Percentiles rank a stretch among this genome's conserved stretches.
These are phyloP conservation scores for Melampsora americana DNA, from an alignment of 1,284 basidiomycete genomes.

Conservation along the genomic window DNA sequence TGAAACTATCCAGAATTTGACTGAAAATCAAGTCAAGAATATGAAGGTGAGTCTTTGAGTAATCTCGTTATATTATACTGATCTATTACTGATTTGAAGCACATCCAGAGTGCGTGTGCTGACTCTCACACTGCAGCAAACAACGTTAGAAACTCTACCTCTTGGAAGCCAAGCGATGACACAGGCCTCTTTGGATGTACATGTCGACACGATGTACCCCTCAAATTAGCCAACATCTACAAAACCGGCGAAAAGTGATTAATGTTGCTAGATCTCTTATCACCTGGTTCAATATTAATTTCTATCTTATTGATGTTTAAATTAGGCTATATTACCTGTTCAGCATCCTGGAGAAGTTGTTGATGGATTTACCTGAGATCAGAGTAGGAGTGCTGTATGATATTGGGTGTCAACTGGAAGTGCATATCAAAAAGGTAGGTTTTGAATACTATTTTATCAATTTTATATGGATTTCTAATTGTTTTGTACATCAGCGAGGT, in stretches of 20 bases:
- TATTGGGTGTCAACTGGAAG: too few species aligned
- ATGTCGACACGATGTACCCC: too few species aligned
- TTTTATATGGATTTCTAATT: not conserved
- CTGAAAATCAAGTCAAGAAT: not conserved
- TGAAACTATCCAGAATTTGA: not conserved
- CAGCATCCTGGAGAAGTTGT: too few species aligned
- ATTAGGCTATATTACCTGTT: too few species aligned
- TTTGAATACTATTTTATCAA: not conserved
- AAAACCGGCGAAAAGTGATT: slow-evolving; percentile 11
- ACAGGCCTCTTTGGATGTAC: too few species aligned
- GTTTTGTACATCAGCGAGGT: slow-evolving; percentile 1
- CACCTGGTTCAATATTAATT: not conserved
- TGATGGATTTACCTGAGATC: too few species aligned
- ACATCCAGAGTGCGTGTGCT: not conserved
- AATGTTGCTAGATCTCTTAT: not conserved
- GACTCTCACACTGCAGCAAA: slow-evolving; percentile 14
- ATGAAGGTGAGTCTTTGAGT: not conserved
- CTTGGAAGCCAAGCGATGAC: too few species aligned
- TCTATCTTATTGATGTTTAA: too few species aligned
- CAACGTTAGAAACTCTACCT: too few species aligned
- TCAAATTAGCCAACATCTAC: slow-evolving; percentile 12
- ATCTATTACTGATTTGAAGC: not conserved
- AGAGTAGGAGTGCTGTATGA: too few species aligned
- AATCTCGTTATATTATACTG: too few species aligned
- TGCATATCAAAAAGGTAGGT: too few species aligned